Evolutionary conservation across 768 basidiomycete species (phyloP), one percentile per base, ranked within the genome.

Genomic region (Suillus placidus): DNA sequence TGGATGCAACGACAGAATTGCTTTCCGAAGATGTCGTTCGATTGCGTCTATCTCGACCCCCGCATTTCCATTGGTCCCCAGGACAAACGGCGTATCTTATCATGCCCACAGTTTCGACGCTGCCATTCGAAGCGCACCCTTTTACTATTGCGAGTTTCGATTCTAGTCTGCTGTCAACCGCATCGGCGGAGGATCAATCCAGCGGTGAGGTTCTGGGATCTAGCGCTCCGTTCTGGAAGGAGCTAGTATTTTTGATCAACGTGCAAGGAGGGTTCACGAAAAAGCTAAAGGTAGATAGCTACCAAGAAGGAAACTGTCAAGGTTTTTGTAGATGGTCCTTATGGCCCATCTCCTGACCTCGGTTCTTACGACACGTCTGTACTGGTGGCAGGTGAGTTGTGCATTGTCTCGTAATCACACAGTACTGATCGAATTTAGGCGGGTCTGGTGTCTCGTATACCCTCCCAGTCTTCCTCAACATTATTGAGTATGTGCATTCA

Each of bases 211-310:
- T 35, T n/a, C 12, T 34, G 20, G 34, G 30, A 35, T 20, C 35
- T 4, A 63, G 64, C 51, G 3, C 18, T 20, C 64, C 66, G 1
- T 65, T 71, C 52, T 71, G 72, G 67, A 81, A 81, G 64, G 80
- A 87, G 34, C 74, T 90, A 18, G 77, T 80, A 2, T 90, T 91
- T 74, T 74, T 91, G 57, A 76, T 91, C 66, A 82, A 87, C 20
- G 86, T 86, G 20, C 78, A 83, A 43, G 75, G 80, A 20, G 90
- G 91, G 0, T 87, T 90, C 71, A 91, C 90, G 5, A 80, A 79
- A 69, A 78, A 81, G 0, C 75, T 88, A 18, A 71, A 74, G 52
- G 71, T n/a, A 81, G 2, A 73, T 63, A 2, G 82, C 79, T 3
- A 64, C 61, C 20, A 71, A 64, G 34, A 74, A 75, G 4, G 68